These are phyloP conservation scores for Camelina neglecta DNA, from an alignment of 345 rosid genomes.

Conservation along the genomic window DNA sequence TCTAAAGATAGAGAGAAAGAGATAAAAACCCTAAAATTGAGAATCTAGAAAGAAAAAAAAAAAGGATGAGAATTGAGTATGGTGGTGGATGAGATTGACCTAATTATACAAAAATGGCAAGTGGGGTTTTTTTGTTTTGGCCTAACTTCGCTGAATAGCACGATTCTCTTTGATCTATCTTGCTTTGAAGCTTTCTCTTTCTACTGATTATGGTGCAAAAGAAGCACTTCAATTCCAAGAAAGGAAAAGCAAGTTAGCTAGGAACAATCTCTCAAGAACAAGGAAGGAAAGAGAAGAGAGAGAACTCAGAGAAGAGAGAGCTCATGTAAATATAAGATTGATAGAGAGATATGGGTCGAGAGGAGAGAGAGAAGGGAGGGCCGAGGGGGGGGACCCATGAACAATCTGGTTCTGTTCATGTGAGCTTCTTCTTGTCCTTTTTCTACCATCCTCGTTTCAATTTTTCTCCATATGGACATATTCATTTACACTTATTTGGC, in stretches of 20 bases:
- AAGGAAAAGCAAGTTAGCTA: conserved; percentile 16
- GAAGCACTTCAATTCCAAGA: conserved; percentile 28
- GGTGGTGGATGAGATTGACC: conserved; percentile 51
- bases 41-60: conserved; percentile 7
- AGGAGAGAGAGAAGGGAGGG: not conserved
- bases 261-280: conserved; percentile 33
- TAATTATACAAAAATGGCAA: conserved; percentile 40
- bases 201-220: conserved; percentile 31
- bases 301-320: not conserved
- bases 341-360: conserved; percentile 42
- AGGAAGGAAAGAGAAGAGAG: not conserved
- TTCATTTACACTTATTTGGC: conserved; percentile 27
- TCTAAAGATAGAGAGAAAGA: conserved; percentile 3
- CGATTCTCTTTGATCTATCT: conserved; percentile 26
- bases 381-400: conserved; percentile 40
- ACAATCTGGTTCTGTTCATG: conserved; percentile 50
- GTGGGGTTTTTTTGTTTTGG: conserved; percentile 15
- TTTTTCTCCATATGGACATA: conserved; percentile 31
- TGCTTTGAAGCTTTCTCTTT: conserved; percentile 20
- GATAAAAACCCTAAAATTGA: conserved; percentile 38
- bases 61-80: conserved; percentile 23
- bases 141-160: conserved; percentile 46
- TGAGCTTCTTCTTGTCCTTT: conserved; percentile 50
- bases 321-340: conserved; percentile 31
- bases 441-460: conserved; percentile 41